Evolutionary conservation across 129 eudicot genomes (phyloP).

Genomic region (Helianthus annuus): HanXRQr2.0-SUNRISE NC_035438.2:58742001-58742500

Average conservation of each 20-base stretch:
- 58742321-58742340: slow-evolving; percentile 63
- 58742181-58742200: too few relatives aligned
- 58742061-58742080: too few relatives aligned
- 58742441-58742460: slow-evolving; percentile 95
- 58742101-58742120: too few relatives aligned
- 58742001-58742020: too few relatives aligned
- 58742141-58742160: not conserved
- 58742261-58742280: slow-evolving; percentile 53
- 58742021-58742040: too few relatives aligned
- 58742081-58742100: too few relatives aligned
- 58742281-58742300: slow-evolving; percentile 48
- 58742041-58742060: too few relatives aligned
- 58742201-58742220: too few relatives aligned
- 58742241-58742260: slow-evolving; percentile 33
- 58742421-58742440: slow-evolving; percentile 64
- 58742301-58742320: slow-evolving; percentile 57
- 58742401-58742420: slow-evolving; percentile 72
- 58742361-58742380: slow-evolving; percentile 88
- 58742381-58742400: slow-evolving; percentile 68
- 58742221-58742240: slow-evolving; percentile 1
- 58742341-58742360: slow-evolving; percentile 79
- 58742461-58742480: slow-evolving; percentile 30
- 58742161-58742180: not conserved
- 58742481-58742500: not conserved
- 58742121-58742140: not conserved